Conservation (phyloP, 139 green algal species). For the Micromonas commoda region DNA sequence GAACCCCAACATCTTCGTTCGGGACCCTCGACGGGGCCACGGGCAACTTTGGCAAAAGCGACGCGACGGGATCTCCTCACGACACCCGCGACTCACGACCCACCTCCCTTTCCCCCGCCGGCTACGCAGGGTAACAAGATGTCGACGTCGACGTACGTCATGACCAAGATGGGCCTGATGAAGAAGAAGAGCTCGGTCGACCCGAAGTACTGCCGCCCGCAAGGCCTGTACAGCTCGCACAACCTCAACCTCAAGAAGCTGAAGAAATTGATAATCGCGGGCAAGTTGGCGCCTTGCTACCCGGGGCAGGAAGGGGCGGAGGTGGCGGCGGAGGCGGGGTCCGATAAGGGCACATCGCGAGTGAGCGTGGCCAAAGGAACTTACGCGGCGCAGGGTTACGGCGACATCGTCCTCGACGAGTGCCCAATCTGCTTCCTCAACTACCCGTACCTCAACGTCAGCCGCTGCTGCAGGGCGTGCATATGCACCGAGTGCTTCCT, state of each 20-base stretch:
- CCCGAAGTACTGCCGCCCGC: background rate
- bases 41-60: too few relatives aligned
- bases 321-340: background rate
- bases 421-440: background rate
- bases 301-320: background rate
- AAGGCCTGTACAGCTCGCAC: background rate
- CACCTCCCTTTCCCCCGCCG: too few relatives aligned
- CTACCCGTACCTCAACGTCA: background rate
- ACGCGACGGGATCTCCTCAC: too few relatives aligned
- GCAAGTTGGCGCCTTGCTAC: background rate
- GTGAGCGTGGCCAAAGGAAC: too few relatives aligned
- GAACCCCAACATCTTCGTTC: too few relatives aligned
- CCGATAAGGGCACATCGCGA: background rate
- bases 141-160: background rate
- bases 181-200: too few relatives aligned
- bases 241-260: background rate
- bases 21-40: too few relatives aligned
- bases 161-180: background rate
- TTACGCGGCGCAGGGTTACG: too few relatives aligned
- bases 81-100: too few relatives aligned
- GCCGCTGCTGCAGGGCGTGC: background rate
- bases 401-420: background rate
- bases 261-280: background rate
- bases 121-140: background rate
- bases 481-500: slow-evolving; percentile 10